phyloP scores from a whole-genome alignment of 768 basidiomycete genomes.

The Amanita phalloides region DNA sequence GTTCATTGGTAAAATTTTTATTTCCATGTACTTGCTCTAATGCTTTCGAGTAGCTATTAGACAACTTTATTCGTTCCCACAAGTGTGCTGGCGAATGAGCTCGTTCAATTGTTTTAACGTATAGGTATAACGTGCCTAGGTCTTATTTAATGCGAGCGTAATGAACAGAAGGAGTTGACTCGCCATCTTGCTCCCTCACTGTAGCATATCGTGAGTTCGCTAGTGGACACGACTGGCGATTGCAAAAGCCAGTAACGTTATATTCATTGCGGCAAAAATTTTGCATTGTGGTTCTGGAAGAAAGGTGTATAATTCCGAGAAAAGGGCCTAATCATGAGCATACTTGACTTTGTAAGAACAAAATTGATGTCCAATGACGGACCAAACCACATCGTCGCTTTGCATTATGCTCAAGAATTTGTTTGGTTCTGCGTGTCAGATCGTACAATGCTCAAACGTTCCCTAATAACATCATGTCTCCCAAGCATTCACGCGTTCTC shows the following conservation, averaged over 20 bases:
- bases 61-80: conserved; percentile 95
- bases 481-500: conserved; percentile 18
- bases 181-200: conserved; percentile 93
- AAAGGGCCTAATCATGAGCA: conserved; percentile 18
- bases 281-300: conserved; percentile 76
- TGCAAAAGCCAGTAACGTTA: conserved; percentile 95
- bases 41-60: conserved; percentile 91
- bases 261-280: conserved; percentile 99
- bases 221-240: conserved; percentile 91
- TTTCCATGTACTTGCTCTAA: conserved; percentile 69
- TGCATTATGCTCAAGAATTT: conserved; percentile 41
- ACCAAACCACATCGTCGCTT: conserved; percentile 99
- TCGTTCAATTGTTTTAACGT: conserved; percentile 95
- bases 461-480: not conserved
- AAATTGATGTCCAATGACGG: conserved; percentile 87
- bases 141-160: not conserved
- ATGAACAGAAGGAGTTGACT: not conserved
- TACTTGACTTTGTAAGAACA: conserved; percentile 99
- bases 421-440: not conserved
- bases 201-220: conserved; percentile 97
- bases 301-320: not conserved
- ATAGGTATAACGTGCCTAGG: conserved; percentile 79
- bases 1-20: not conserved
- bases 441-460: not conserved
- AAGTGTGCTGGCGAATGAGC: conserved; percentile 93